Evolutionary conservation across 495 filamentous ascomycete genomes (phyloP).

Genomic region (Aspergillus haitiensis): DNA sequence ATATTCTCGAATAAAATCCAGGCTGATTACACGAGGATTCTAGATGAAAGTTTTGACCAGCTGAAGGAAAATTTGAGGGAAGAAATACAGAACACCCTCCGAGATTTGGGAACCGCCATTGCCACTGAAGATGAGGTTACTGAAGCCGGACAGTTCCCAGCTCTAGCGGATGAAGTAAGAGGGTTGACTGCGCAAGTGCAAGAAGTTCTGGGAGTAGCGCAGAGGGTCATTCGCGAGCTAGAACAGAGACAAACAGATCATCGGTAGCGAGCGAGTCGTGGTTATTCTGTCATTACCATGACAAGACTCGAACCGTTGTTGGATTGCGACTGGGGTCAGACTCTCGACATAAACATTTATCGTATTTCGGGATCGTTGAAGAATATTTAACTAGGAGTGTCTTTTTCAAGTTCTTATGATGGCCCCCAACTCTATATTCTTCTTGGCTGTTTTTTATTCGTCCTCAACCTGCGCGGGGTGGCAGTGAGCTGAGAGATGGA

Average conservation of each 20-base stretch:
- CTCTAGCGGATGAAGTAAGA: background rate
- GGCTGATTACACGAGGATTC: background rate
- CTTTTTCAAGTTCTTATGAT: too few species aligned
- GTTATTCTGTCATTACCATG: background rate
- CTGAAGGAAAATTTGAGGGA: background rate
- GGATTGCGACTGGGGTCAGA: too few species aligned
- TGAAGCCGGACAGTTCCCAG: background rate
- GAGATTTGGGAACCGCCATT: slow-evolving; percentile 3
- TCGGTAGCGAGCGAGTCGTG: background rate
- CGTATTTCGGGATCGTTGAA: too few species aligned
- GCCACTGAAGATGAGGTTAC: background rate
- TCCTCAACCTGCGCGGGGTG: background rate
- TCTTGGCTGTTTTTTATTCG: too few species aligned
- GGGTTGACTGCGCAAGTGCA: background rate
- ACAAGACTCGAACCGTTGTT: too few species aligned
- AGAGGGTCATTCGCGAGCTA: background rate
- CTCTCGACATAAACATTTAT: too few species aligned
- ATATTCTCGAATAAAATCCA: background rate
- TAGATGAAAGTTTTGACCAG: background rate
- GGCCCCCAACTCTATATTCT: too few species aligned
- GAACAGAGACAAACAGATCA: background rate
- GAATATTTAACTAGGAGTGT: too few species aligned
- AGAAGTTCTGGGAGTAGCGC: background rate
- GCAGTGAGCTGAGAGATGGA: background rate
- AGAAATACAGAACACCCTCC: slow-evolving; percentile 5